Base-by-base conservation (phyloP, 495 filamentous ascomycete species). In the Antarctomyces pellizariae region DNA sequence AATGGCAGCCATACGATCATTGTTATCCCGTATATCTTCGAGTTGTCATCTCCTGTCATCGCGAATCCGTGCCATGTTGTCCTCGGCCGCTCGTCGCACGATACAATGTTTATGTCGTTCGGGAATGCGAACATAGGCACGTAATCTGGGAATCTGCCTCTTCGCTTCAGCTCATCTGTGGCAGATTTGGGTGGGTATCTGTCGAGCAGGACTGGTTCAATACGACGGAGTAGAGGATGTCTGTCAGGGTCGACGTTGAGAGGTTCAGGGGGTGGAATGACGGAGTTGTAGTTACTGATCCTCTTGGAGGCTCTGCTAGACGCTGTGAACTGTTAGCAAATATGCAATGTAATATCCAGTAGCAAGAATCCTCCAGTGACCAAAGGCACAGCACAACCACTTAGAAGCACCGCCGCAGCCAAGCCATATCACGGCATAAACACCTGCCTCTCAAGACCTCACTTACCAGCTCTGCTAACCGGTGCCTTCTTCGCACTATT, bases 91-190 rank as follows among this genome's bases (percentile, higher is more conserved):
- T 95, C 82, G 42, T 97, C 86, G 1, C 79, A 79, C 5, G 86
- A 92, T 5, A 95, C 76, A 27, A 97, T 84, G 31, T 79, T 78
- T 38, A 97, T 78, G 49, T 97, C 86, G 47, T 97, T 92, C 15
- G 86, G 86, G 41, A 95, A 97, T 12, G 86, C 82, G 41, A 95
- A 97, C 86, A 97, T 95, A 14, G 86, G 86, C 19, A 97, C 78
- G 38, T 92, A 95, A 42, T 97, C 84, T 2, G 86, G 86, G 44
- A 97, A 93, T 28, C 66, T 67, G 22, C 78, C 82, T 40, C 86
- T 69, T 42, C 74, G 63, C 42, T 75, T 69, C 30, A 67, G 38
- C 36, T 90, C 78, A 14, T 92, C 84, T 11, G 52, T 54, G 52
- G 82, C 73, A 35, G 64, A 62, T 43, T 76, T 75, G 19, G 77